Evolutionary conservation across 1,284 basidiomycete species (phyloP).

Genomic region (Takashimella koratensis): DNA sequence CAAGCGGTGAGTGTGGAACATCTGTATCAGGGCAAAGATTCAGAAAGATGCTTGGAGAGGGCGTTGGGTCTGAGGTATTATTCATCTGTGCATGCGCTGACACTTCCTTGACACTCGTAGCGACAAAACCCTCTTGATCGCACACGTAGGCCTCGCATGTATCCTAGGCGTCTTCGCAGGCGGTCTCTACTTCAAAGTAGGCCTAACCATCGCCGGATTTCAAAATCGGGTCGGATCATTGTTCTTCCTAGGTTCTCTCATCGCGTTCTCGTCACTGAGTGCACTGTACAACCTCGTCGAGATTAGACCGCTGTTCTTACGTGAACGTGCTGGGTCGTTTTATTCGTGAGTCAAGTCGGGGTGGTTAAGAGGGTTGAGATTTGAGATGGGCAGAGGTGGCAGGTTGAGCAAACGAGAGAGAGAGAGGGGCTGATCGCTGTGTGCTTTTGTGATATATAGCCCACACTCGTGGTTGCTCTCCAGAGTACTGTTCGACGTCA

Average conservation of each 20-base stretch:
- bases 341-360: conserved; percentile 51
- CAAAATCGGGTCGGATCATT: conserved; percentile 82
- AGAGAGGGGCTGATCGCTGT: not conserved
- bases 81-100: too few species aligned
- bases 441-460: conserved; percentile 6
- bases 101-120: too few species aligned
- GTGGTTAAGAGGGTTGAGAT: not conserved
- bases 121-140: conserved; percentile 74
- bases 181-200: conserved; percentile 76
- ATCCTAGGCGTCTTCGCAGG: conserved; percentile 75
- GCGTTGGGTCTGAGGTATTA: too few species aligned
- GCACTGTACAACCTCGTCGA: conserved; percentile 81
- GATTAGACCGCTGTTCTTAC: conserved; percentile 73
- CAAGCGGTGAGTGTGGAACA: conserved; percentile 54
- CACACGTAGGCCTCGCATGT: conserved; percentile 65
- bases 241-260: conserved; percentile 82
- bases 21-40: too few species aligned
- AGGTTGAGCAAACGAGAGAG: conserved; percentile 1
- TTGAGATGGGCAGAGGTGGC: not conserved
- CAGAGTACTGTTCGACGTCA: conserved; percentile 93
- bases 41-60: too few species aligned
- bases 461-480: conserved; percentile 69
- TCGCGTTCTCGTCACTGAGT: conserved; percentile 81
- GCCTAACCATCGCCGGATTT: conserved; percentile 78
- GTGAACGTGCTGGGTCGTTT: conserved; percentile 74